Conservation (phyloP, 1,284 basidiomycete genomes). For the Rhodotorula glutinis region DNA sequence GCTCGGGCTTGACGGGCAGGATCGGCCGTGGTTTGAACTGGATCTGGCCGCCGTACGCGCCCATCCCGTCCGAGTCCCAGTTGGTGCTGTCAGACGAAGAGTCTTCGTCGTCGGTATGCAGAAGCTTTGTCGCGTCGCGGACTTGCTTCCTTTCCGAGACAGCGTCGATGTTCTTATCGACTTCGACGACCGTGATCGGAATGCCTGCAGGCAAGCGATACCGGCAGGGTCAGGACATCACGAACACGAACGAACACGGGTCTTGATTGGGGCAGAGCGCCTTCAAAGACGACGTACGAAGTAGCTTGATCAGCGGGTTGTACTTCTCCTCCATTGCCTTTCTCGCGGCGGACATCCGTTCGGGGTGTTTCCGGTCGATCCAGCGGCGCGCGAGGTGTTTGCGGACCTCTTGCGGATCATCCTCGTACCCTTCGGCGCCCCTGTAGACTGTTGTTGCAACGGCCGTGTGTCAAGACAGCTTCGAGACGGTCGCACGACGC, state of each 20-base stretch:
- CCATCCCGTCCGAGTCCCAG: constrained; percentile 20
- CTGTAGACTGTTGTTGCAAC: neutral
- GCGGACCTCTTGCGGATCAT: neutral
- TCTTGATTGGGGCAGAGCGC: too few species aligned
- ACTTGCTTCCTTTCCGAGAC: neutral
- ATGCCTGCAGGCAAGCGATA: constrained; percentile 6
- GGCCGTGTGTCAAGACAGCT: too few species aligned
- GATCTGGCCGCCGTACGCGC: neutral
- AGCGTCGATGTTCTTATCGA: neutral
- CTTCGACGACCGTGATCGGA: constrained; percentile 13
- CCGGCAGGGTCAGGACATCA: neutral
- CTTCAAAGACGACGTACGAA: constrained; percentile 19
- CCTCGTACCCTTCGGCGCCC: neutral
- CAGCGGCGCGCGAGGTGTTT: constrained; percentile 28
- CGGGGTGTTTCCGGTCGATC: constrained; percentile 20
- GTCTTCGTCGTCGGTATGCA: constrained; percentile 5
- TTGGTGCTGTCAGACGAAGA: constrained; percentile 1
- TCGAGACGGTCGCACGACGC: neutral
- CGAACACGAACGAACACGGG: too few species aligned
- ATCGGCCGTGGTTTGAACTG: neutral
- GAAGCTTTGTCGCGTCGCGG: neutral
- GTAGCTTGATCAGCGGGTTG: constrained; percentile 31
- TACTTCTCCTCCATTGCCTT: constrained; percentile 17
- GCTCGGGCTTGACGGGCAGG: neutral
- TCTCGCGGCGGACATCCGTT: constrained; percentile 11